A percentile compares a stretch with the other conserved stretches of the same genome.
phyloP scores from a whole-genome alignment of 2,329 filamentous ascomycete species.

The Fusarium drepaniforme region DNA sequence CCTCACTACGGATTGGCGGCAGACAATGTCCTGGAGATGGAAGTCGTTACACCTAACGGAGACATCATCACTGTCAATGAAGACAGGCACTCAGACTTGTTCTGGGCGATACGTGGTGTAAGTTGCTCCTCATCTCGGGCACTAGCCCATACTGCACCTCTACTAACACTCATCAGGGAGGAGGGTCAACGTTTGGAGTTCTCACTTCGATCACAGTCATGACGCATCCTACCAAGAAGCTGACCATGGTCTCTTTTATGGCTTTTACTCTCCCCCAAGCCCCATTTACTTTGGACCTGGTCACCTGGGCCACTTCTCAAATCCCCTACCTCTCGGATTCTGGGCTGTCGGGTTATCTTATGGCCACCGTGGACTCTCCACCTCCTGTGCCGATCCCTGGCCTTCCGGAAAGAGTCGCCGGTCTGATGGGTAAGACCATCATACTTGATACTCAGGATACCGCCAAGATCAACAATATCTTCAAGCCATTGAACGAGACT shows the following conservation, averaged over 20 bases:
- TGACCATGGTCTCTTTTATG: constrained; percentile 40
- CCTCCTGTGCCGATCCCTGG: constrained; percentile 53
- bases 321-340: constrained; percentile 61
- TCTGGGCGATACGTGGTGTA: constrained; percentile 72
- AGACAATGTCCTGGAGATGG: constrained; percentile 69
- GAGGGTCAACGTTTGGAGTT: constrained; percentile 71
- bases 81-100: constrained; percentile 66
- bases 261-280: constrained; percentile 40
- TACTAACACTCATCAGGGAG: constrained; percentile 53
- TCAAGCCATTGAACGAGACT: constrained; percentile 51
- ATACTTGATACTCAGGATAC: constrained; percentile 51
- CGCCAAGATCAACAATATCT: constrained; percentile 42
- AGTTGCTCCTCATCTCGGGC: constrained; percentile 32
- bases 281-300: constrained; percentile 57
- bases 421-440: constrained; percentile 48
- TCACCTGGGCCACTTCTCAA: constrained; percentile 59
- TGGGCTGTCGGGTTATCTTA: constrained; percentile 63
- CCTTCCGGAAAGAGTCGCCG: constrained; percentile 47
- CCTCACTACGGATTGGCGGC: constrained; percentile 68
- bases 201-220: constrained; percentile 68
- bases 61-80: constrained; percentile 63
- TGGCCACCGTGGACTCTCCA: constrained; percentile 49
- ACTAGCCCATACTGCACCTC: background rate
- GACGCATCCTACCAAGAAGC: constrained; percentile 57
- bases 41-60: constrained; percentile 66